Percentiles rank a stretch among this genome's conserved stretches.
Conservation (phyloP, 768 basidiomycete genomes). For the Pulveroboletus sp. region DNA sequence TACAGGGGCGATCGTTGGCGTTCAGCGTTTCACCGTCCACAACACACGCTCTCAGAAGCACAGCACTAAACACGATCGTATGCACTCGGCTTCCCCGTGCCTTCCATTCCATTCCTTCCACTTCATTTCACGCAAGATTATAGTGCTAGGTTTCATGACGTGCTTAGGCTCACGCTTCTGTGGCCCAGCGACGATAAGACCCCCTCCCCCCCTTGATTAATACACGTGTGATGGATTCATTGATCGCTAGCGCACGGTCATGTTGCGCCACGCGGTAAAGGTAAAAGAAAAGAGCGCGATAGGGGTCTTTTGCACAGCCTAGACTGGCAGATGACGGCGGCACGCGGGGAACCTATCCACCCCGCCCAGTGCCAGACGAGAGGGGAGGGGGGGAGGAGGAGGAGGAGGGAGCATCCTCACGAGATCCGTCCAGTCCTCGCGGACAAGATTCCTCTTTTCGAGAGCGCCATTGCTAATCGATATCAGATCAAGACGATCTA, state of each 20-base stretch:
- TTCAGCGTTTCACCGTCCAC: not conserved
- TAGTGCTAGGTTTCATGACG: not conserved
- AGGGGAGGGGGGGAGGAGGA: too few relatives aligned
- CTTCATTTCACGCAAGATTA: conserved; percentile 4
- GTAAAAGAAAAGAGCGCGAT: not conserved
- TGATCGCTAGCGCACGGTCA: conserved; percentile 4
- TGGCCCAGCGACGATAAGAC: conserved; percentile 7
- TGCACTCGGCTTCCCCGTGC: not conserved
- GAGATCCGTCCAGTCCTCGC: conserved; percentile 8
- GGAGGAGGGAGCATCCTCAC: not conserved
- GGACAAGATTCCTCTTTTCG: not conserved
- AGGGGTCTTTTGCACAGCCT: conserved; percentile 2
- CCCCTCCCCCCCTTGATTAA: not conserved
- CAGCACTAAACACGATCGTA: not conserved
- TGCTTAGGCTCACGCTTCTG: not conserved
- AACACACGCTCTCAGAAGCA: conserved; percentile 4
- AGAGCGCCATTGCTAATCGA: conserved; percentile 13
- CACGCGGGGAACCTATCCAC: not conserved
- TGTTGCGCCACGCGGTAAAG: conserved; percentile 1
- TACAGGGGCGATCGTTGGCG: not conserved
- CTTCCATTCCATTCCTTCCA: conserved; percentile 15
- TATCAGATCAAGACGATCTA: conserved; percentile 18
- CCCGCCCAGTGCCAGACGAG: not conserved
- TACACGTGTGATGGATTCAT: conserved; percentile 12
- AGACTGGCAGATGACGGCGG: not conserved